Conservation (phyloP, 495 filamentous ascomycete species). For the Penicillium odoratum region DNA sequence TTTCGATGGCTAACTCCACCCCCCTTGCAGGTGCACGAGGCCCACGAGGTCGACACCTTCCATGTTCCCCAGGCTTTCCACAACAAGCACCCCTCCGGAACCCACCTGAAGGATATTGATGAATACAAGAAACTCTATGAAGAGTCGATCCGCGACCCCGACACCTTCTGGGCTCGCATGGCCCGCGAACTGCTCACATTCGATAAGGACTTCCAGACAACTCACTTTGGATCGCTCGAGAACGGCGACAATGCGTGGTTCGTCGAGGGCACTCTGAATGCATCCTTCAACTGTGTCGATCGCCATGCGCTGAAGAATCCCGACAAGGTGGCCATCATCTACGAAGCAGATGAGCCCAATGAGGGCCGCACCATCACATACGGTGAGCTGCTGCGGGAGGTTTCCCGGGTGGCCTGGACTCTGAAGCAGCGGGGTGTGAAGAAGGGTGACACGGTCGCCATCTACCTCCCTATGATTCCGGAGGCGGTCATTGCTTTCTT, state of each 20-base stretch:
- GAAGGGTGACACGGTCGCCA: constrained; percentile 95
- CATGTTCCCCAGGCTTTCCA: constrained; percentile 63
- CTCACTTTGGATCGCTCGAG: constrained; percentile 71
- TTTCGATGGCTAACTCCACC: not conserved
- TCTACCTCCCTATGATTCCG: constrained; percentile 99
- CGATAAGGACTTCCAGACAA: constrained; percentile 89
- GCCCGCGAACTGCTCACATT: constrained; percentile 91
- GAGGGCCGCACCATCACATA: constrained; percentile 92
- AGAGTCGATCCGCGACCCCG: constrained; percentile 87
- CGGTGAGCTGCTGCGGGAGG: constrained; percentile 88
- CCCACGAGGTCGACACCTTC: constrained; percentile 83
- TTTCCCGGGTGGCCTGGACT: constrained; percentile 80
- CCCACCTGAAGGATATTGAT: constrained; percentile 69
- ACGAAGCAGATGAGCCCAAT: constrained; percentile 90
- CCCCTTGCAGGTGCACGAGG: constrained; percentile 56
- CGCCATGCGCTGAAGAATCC: constrained; percentile 93
- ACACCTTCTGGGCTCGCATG: constrained; percentile 85
- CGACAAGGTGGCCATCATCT: constrained; percentile 92
- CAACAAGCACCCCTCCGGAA: constrained; percentile 69
- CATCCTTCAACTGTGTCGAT: constrained; percentile 96
- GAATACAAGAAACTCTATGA: constrained; percentile 94
- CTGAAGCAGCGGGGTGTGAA: constrained; percentile 93
- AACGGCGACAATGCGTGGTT: constrained; percentile 95
- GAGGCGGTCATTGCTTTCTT: constrained; percentile 91
- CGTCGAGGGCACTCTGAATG: constrained; percentile 87